Conservation (phyloP, 768 basidiomycete species). For the Baorangia bicolor region DNA sequence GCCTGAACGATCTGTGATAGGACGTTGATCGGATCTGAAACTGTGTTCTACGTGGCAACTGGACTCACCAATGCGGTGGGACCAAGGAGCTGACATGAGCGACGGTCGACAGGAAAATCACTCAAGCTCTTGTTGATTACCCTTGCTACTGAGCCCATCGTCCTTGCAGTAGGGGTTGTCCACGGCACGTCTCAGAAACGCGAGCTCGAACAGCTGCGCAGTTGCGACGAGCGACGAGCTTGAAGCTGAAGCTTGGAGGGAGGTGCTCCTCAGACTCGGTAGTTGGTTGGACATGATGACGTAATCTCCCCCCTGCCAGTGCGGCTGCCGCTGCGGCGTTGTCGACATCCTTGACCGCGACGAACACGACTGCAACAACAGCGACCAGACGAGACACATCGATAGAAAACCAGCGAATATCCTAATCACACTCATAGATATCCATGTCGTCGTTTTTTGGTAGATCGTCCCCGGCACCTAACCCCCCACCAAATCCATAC, state of each 20-base stretch:
- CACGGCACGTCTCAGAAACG: neutral
- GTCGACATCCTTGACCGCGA: neutral
- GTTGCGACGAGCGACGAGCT: neutral
- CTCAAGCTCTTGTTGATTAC: slow-evolving; percentile 7
- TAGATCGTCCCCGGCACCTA: slow-evolving; percentile 31
- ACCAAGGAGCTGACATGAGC: slow-evolving; percentile 45
- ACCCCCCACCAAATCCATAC: slow-evolving; percentile 42
- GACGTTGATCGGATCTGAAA: neutral
- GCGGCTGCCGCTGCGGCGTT: neutral
- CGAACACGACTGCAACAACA: neutral
- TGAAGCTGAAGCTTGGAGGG: no score
- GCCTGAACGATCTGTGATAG: slow-evolving; percentile 67
- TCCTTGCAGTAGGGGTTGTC: neutral
- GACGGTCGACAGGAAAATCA: slow-evolving; percentile 42
- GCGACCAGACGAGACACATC: slow-evolving; percentile 3
- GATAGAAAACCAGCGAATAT: neutral
- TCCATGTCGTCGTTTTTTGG: slow-evolving; percentile 44
- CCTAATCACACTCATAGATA: neutral
- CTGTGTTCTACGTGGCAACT: neutral
- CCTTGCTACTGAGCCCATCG: slow-evolving; percentile 16
- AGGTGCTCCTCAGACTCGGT: no score
- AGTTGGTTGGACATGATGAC: slow-evolving; percentile 10
- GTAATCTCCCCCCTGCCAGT: slow-evolving; percentile 18
- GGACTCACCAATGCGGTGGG: slow-evolving; percentile 44
- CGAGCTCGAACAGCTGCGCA: neutral